Evolutionary conservation across 2,329 filamentous ascomycete species (phyloP), one percentile per base, ranked within the genome.

Genomic region (Monilinia laxa): DNA sequence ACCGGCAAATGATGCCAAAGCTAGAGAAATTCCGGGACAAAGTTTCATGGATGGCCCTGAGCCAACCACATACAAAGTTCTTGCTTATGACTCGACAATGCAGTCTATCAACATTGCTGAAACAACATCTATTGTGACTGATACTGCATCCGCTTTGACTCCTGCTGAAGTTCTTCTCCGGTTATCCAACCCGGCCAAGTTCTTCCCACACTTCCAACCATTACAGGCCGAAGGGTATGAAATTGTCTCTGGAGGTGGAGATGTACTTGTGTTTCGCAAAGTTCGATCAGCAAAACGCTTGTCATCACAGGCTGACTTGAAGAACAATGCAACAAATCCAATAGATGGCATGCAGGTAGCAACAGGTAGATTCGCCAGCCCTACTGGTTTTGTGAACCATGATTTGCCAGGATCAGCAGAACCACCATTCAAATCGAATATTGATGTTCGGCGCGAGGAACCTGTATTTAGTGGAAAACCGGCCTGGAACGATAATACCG

Each of bases 221-320:
- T 80, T 90, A 1, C 82, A 87, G 68, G 78, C 80, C 0, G 80
- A 88, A 65, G 89, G 88, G 0, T 91, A 87, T 69, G 87, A 90
- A 71, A 86, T 90, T 51, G 82, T 88, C 1, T 86, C 87, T 2
- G 88, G 87, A 1, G 81, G 81, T 58, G 83, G 83, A 7, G 83
- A 91, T 69, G 80, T 90, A 5, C 80, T 91, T 35, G 82, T 92
- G 4, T 89, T 91, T 73, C 86, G 86, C 69, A 88, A 89, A 76
- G 81, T 85, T 4, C 79, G 81, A 9, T 72, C 77, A 3, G 72
- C 77, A 20, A 64, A 67, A 18, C 66, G 68, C 31, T 65, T 4
- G 76, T 31, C 64, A 10, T 52, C 55, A 7, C 56, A 35, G 35
- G 66, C 70, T 12, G 69, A 69, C 11, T 62, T 70, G 73, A 2